These are phyloP conservation scores for Pleurostoma richardsiae DNA, from an alignment of 2,329 filamentous ascomycete genomes.

Conservation along the genomic window DNA sequence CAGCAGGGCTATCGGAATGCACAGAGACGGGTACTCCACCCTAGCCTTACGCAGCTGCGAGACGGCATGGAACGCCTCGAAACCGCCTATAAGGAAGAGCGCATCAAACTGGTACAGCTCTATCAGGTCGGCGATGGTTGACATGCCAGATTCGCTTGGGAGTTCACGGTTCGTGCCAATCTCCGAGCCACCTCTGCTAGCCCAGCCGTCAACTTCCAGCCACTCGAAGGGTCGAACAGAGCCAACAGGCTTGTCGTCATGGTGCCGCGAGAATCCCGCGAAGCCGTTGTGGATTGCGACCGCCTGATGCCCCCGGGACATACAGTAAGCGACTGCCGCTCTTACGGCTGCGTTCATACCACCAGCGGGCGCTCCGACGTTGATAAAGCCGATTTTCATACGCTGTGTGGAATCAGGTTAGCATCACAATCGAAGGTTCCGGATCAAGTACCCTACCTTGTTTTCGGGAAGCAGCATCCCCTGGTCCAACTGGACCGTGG, in stretches of 20 bases:
- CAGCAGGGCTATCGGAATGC: slow-evolving; percentile 85
- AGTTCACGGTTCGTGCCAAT: slow-evolving; percentile 96
- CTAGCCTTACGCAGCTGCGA: slow-evolving; percentile 81
- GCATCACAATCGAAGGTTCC: background rate
- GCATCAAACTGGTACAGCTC: slow-evolving; percentile 85
- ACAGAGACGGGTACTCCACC: slow-evolving; percentile 74
- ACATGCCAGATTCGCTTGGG: slow-evolving; percentile 78
- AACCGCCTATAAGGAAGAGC: slow-evolving; percentile 88
- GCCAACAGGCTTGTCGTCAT: slow-evolving; percentile 74
- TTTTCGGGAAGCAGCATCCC: slow-evolving; percentile 62
- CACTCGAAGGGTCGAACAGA: slow-evolving; percentile 83
- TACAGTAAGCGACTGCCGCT: slow-evolving; percentile 87
- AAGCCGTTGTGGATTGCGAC: slow-evolving; percentile 96
- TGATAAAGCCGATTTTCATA: slow-evolving; percentile 93
- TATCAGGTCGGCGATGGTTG: slow-evolving; percentile 76
- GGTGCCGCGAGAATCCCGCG: slow-evolving; percentile 86
- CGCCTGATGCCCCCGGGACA: slow-evolving; percentile 87
- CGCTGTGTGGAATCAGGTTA: slow-evolving; percentile 42
- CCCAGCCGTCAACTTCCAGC: slow-evolving; percentile 94
- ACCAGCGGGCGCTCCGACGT: slow-evolving; percentile 92
- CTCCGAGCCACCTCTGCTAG: slow-evolving; percentile 93
- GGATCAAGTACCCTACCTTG: slow-evolving; percentile 49
- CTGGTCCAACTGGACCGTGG: slow-evolving; percentile 68
- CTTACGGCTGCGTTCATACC: slow-evolving; percentile 97
- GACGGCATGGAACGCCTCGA: slow-evolving; percentile 92